phyloP scores from a whole-genome alignment of 2,329 filamentous ascomycete genomes.

The Trichothecium roseum region DNA sequence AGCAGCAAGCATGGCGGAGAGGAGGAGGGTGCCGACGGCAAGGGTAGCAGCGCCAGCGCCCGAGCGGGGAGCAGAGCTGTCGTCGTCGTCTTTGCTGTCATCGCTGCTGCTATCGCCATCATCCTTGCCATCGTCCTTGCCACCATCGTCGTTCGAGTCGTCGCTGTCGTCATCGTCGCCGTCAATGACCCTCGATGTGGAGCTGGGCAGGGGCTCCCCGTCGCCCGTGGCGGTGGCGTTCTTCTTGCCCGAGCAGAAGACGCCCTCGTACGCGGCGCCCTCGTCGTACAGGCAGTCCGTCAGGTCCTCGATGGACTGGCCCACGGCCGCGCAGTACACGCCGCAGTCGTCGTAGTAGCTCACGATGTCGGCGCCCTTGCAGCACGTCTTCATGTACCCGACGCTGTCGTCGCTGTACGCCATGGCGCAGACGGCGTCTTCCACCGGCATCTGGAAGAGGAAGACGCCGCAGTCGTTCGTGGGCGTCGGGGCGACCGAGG shows the following conservation, averaged over 20 bases:
- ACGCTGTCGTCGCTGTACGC: slow-evolving; percentile 27
- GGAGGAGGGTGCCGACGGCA: slow-evolving; percentile 23
- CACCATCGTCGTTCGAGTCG: slow-evolving; percentile 2
- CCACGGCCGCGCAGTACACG: slow-evolving; percentile 33
- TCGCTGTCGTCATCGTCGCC: slow-evolving; percentile 7
- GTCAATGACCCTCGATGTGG: slow-evolving; percentile 18
- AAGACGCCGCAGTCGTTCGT: slow-evolving; percentile 5
- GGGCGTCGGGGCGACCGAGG: neutral
- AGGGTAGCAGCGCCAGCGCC: slow-evolving; percentile 20
- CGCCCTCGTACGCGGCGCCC: slow-evolving; percentile 21
- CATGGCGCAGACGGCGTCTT: slow-evolving; percentile 34
- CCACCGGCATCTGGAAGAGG: slow-evolving; percentile 30
- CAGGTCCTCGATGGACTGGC: slow-evolving; percentile 18
- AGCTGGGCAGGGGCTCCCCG: slow-evolving; percentile 14
- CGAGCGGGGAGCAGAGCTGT: slow-evolving; percentile 13
- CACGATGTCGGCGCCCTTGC: slow-evolving; percentile 29
- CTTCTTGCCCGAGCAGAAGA: slow-evolving; percentile 32
- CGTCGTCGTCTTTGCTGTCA: slow-evolving; percentile 5
- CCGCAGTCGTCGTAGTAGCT: slow-evolving; percentile 37
- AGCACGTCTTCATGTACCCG: slow-evolving; percentile 33
- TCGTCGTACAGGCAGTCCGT: slow-evolving; percentile 26
- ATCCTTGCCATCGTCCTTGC: neutral
- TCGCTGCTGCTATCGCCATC: slow-evolving; percentile 1
- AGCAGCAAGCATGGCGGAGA: slow-evolving; percentile 15
- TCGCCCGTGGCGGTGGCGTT: slow-evolving; percentile 25